Base-by-base conservation (phyloP, 2,329 filamentous ascomycete species). In the Hyphodiscus sp. region DNA sequence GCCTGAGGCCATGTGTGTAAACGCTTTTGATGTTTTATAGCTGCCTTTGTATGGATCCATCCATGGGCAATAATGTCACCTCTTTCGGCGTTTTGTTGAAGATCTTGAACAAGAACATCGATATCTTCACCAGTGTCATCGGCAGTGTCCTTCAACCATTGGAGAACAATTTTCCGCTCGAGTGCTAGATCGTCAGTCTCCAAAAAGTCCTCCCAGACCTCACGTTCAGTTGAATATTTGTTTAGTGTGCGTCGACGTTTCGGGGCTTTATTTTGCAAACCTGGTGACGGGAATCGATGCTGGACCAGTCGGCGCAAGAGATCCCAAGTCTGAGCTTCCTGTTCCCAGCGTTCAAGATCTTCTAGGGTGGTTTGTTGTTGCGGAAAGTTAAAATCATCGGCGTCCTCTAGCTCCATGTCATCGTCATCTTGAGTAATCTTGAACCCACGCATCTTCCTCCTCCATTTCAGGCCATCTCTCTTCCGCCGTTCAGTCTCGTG, bases 291-390 rank as follows among this genome's bases (percentile, higher is more conserved):
- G 66, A 89, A 85, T 63, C 88, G 80, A 58, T 89, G 70, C 11
- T 86, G 83, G 49, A 96, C 78, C 38, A 69, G 56, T 38, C 65
- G 62, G 47, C 83, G 80, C 54, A 97, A 74, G 26, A 97, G 76
- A 65, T 95, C 85, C 94, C 94, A 99, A 0, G 91, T 94, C 63
- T 95, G 89, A 42, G 85, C 82, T 70, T 99, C 94, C 59, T 87
- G 79, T 69, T 95, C 84, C 77, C 90, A 86, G 52, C 82, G 79
- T 65, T 79, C 76, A 13, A 86, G 66, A 56, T 81, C 77, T 50
- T 76, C 67, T 19, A 76, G 65, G 44, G 68, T 71, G 30, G 71
- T 67, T 64, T 56, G 62, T 41, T 48, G 42, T 23, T 58, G 49
- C 26, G 55, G 20, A 11, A 47, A 47, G 9, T 56, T 74, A 42